Conservation (phyloP, 2,329 filamentous ascomycete genomes). For the Trichophyton benhamiae region DNA sequence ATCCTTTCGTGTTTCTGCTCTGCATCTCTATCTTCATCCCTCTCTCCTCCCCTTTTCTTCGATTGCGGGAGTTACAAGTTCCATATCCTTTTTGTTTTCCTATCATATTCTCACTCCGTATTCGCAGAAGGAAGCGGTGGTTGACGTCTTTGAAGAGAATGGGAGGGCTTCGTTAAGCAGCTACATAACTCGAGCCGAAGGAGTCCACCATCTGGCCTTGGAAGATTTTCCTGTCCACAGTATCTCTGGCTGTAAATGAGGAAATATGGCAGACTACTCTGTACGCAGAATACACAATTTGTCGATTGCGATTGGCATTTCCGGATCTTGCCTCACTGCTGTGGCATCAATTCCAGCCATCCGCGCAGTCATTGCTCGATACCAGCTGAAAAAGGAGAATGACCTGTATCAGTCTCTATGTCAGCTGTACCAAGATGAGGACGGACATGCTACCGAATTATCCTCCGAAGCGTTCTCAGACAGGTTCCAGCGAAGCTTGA, state of each 20-base stretch:
- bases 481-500: constrained; percentile 42
- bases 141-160: too few relatives aligned
- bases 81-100: not conserved
- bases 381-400: constrained; percentile 5
- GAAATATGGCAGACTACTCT: not conserved
- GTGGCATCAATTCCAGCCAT: constrained; percentile 17
- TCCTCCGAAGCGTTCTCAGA: constrained; percentile 52
- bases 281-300: not conserved
- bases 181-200: too few relatives aligned
- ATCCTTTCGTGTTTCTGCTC: not conserved
- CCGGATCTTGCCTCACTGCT: not conserved
- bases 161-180: too few relatives aligned
- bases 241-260: not conserved
- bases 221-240: too few relatives aligned
- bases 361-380: constrained; percentile 8
- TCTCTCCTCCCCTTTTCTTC: not conserved
- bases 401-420: constrained; percentile 15
- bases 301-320: not conserved
- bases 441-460: constrained; percentile 56
- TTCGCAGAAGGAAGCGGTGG: not conserved
- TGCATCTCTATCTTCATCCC: not conserved
- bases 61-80: too few relatives aligned
- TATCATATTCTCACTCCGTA: not conserved
- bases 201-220: not conserved
- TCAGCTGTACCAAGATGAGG: constrained; percentile 53